Conservation (phyloP, 176 grass and related monocot genomes). For the Melocanna baccifera region DNA sequence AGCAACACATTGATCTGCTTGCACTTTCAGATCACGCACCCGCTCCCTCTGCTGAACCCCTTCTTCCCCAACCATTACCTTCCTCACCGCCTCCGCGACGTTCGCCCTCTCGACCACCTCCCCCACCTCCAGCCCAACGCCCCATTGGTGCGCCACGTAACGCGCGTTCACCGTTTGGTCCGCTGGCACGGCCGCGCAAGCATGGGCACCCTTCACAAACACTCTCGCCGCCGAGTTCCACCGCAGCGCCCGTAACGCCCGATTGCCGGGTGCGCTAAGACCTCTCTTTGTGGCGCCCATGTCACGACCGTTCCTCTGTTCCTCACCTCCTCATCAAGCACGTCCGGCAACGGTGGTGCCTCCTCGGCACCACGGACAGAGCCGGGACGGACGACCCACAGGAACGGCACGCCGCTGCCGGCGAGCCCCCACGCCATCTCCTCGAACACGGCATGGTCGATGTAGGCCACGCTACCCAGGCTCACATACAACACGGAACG, state of each 20-base stretch:
- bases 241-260: constrained; percentile 54
- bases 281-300: constrained; percentile 39
- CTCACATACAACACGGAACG: constrained; percentile 45
- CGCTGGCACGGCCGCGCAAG: constrained; percentile 4
- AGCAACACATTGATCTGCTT: not conserved
- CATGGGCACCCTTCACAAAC: constrained; percentile 32
- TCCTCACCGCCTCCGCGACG: too few species aligned
- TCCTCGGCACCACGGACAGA: not conserved
- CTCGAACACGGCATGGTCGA: not conserved
- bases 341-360: not conserved
- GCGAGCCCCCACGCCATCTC: constrained; percentile 34
- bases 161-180: constrained; percentile 44
- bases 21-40: not conserved
- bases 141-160: constrained; percentile 42
- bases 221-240: constrained; percentile 74
- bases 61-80: too few species aligned
- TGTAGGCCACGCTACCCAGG: constrained; percentile 5
- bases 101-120: not conserved
- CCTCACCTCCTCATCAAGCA: not conserved
- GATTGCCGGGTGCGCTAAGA: not conserved
- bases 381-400: constrained; percentile 37
- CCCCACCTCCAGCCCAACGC: not conserved
- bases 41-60: not conserved
- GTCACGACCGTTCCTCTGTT: constrained; percentile 12
- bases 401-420: constrained; percentile 27